phyloP scores from a whole-genome alignment of 208 protist species.

The Crithidia bombi region DNA sequence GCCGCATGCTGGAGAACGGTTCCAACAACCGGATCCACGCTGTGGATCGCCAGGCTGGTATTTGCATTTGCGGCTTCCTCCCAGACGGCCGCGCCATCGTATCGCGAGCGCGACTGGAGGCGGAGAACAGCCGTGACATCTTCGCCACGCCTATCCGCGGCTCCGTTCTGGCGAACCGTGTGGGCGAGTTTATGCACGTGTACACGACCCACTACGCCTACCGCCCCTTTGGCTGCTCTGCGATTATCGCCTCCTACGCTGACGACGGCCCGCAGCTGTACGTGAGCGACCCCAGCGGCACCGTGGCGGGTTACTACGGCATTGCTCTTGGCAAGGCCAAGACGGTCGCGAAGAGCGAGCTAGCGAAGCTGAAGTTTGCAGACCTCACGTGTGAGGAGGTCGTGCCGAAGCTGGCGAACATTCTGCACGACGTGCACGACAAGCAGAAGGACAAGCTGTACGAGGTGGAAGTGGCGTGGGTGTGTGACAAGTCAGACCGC shows the following conservation, averaged over 20 bases:
- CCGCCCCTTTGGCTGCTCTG: conserved; percentile 96
- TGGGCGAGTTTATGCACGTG: conserved; percentile 95
- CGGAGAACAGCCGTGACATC: conserved; percentile 91
- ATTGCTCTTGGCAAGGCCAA: conserved; percentile 98
- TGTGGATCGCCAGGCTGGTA: conserved; percentile 94
- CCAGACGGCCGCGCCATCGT: conserved; percentile 97
- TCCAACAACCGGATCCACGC: conserved; percentile 96
- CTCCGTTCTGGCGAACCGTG: conserved; percentile 86
- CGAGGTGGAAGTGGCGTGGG: conserved; percentile 97
- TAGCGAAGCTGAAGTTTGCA: conserved; percentile 98
- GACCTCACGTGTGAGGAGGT: conserved; percentile 95
- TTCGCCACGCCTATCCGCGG: conserved; percentile 94
- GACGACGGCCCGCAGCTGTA: conserved; percentile 96
- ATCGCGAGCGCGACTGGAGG: conserved; percentile 92
- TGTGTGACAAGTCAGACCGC: conserved; percentile 92
- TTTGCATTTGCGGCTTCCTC: conserved; percentile 95
- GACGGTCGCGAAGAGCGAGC: conserved; percentile 97
- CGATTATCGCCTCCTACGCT: conserved; percentile 95
- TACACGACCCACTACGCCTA: conserved; percentile 96
- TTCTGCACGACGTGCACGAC: conserved; percentile 89
- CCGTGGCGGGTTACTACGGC: conserved; percentile 95
- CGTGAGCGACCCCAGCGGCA: conserved; percentile 97
- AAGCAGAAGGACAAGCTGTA: conserved; percentile 96
- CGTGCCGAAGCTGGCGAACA: conserved; percentile 94
- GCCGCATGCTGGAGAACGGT: conserved; percentile 95